Base-by-base conservation (phyloP, 1,284 basidiomycete genomes). In the Cryptococcus sp. region DNA sequence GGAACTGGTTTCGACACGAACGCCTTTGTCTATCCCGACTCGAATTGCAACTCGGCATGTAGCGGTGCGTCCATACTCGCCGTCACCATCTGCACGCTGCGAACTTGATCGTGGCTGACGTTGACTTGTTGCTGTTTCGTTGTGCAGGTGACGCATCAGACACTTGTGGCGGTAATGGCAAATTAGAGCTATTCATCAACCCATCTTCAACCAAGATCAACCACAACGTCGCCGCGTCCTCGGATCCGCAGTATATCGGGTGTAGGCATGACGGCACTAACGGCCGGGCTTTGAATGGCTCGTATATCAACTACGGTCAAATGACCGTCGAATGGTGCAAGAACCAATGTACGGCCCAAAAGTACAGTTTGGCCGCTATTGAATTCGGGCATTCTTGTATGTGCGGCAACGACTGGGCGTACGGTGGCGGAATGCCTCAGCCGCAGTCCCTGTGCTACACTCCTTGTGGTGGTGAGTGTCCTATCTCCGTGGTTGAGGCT, bases 81-180 rank as follows among this genome's bases (percentile, higher is more conserved):
- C n/a, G 2, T 3, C 20, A 15, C 17, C 8, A 27, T 20, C 5
- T n/a, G 31, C 25, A 45, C 42, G 19, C 5, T 17, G 19, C 10
- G 49, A 25, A 35, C 16, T 23, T 35, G 23, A 27, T 17, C 38
- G 39, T 45, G 13, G 8, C 16, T 20, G 38, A 22, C 16, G 42
- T 27, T 1, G 27, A 35, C 40, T 19, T 13, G 0, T 42, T 15
- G 39, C 42, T 52, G 17, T n/a, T 48, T 10, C 6, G 6, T 31
- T 72, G 70, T 49, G 56, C 61, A 11, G 71, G 71, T 17, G 66
- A 72, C 54, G 54, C 59, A 8, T 47, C 56, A 3, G 47, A 69
- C 45, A 67, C 45, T 11, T 76, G 74, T 53, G 74, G 74, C 25
- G 69, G 57, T 47, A 56, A 56, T 41, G 57, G 57, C 25, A 51